Evolutionary conservation across 2,329 filamentous ascomycete genomes (phyloP).

Genomic region (Aspergillus sp.): DNA sequence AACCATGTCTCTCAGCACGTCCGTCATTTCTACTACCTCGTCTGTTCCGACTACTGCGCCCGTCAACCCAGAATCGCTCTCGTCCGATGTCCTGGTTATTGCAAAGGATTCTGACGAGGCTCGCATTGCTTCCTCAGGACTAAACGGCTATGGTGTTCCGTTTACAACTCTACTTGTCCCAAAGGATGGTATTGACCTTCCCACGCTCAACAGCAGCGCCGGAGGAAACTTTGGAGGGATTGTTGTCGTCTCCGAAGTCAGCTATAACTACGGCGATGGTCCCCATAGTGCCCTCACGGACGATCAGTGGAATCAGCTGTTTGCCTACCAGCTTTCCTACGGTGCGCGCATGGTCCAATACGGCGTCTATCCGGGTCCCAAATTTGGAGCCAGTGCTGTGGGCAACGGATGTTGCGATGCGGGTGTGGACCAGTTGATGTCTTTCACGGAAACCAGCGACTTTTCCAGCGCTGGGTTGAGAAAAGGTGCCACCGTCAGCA

Average conservation of each 20-base stretch:
- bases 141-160: conserved; percentile 54
- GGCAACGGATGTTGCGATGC: conserved; percentile 39
- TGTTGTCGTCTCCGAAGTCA: conserved; percentile 45
- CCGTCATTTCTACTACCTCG: conserved; percentile 8
- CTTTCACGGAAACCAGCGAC: conserved; percentile 44
- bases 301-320: conserved; percentile 48
- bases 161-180: conserved; percentile 49
- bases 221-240: conserved; percentile 53
- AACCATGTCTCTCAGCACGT: conserved; percentile 17
- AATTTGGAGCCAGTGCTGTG: conserved; percentile 38
- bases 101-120: conserved; percentile 44
- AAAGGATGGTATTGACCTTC: conserved; percentile 42
- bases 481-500: conserved; percentile 40
- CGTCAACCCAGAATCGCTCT: conserved; percentile 12
- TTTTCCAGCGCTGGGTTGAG: conserved; percentile 49
- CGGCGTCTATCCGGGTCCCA: conserved; percentile 46
- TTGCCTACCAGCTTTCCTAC: conserved; percentile 49
- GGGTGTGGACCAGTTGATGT: conserved; percentile 44
- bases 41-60: conserved; percentile 12
- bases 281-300: conserved; percentile 47
- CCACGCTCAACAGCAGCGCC: conserved; percentile 41
- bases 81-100: conserved; percentile 46
- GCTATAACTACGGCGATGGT: conserved; percentile 42
- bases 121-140: conserved; percentile 42
- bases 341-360: conserved; percentile 53